Conservation (phyloP, 2,329 filamentous ascomycete species). For the Cladophialophora immunda region DNA sequence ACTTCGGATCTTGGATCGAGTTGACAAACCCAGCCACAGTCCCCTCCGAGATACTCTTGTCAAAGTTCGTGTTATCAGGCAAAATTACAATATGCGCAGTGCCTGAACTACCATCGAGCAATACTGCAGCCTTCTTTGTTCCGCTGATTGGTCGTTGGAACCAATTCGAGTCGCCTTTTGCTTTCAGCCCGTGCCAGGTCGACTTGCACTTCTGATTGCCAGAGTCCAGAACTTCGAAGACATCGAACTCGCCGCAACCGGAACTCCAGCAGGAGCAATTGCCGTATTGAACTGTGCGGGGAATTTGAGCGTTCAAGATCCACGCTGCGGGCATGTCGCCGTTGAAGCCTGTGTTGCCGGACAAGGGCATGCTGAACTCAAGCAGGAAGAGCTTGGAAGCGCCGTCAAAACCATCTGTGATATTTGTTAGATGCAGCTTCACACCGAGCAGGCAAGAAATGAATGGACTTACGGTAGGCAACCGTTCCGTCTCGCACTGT, state of each 20-base stretch:
- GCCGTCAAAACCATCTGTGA: slow-evolving; percentile 71
- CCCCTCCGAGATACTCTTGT: slow-evolving; percentile 27
- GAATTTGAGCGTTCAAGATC: slow-evolving; percentile 77
- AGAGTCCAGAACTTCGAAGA: slow-evolving; percentile 73
- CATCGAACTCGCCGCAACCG: slow-evolving; percentile 78
- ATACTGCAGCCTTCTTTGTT: slow-evolving; percentile 70
- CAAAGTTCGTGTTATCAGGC: slow-evolving; percentile 34
- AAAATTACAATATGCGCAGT: slow-evolving; percentile 37
- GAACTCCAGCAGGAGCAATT: slow-evolving; percentile 76
- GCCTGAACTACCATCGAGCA: slow-evolving; percentile 57
- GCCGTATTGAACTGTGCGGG: slow-evolving; percentile 74
- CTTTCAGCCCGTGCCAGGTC: slow-evolving; percentile 68
- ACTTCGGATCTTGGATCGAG: slow-evolving; percentile 23
- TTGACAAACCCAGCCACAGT: slow-evolving; percentile 30
- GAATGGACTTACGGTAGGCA: slow-evolving; percentile 50
- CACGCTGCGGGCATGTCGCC: slow-evolving; percentile 77
- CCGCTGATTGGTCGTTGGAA: slow-evolving; percentile 70
- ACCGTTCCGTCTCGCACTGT: slow-evolving; percentile 59
- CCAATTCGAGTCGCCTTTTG: slow-evolving; percentile 75
- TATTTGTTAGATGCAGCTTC: background rate
- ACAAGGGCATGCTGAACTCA: slow-evolving; percentile 75
- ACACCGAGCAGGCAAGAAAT: slow-evolving; percentile 16
- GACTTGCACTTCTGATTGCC: slow-evolving; percentile 74
- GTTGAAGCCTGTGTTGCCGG: slow-evolving; percentile 61
- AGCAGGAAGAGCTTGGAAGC: slow-evolving; percentile 76